A percentile compares a stretch with the other conserved stretches of the same genome.
These are phyloP conservation scores for Williopsis jadinii DNA, from an alignment of 1,139 yeast genomes.

Conservation along the genomic window DNA sequence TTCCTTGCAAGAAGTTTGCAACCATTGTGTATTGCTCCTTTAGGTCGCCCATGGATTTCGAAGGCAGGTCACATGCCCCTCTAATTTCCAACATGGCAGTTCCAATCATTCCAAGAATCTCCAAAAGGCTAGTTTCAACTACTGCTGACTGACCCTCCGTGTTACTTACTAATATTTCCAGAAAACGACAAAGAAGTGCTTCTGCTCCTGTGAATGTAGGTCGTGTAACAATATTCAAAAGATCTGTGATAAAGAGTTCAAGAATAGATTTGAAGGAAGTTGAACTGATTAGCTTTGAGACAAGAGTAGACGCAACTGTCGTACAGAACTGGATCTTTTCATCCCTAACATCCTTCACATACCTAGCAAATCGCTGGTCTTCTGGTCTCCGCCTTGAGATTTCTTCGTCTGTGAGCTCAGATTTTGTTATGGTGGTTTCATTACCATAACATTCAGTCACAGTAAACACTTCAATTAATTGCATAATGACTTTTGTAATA, in stretches of 20 bases:
- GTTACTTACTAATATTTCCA: conserved; percentile 34
- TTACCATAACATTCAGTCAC: conserved; percentile 1
- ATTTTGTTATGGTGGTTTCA: background rate
- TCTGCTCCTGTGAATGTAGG: conserved; percentile 64
- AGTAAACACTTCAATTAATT: conserved; percentile 34
- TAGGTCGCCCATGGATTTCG: background rate
- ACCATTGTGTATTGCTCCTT: background rate
- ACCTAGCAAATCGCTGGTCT: conserved; percentile 7
- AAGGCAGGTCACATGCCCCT: conserved; percentile 15
- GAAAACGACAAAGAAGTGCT: conserved; percentile 35
- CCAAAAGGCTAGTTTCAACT: conserved; percentile 46
- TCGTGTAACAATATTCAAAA: conserved; percentile 36
- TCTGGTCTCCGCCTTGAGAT: conserved; percentile 11
- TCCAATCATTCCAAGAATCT: conserved; percentile 50
- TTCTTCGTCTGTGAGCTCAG: conserved; percentile 6
- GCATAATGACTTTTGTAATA: conserved; percentile 38
- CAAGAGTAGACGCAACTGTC: conserved; percentile 34
- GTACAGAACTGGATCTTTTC: conserved; percentile 16
- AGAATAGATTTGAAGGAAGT: conserved; percentile 36
- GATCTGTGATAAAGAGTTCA: conserved; percentile 50
- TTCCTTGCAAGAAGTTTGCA: background rate
- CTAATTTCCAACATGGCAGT: conserved; percentile 35
- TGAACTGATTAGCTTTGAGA: conserved; percentile 33
- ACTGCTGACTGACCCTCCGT: conserved; percentile 30
- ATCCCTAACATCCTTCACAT: conserved; percentile 1